Evolutionary conservation across 495 filamentous ascomycete genomes (phyloP).

Genomic region (Neurospora sp.): DNA sequence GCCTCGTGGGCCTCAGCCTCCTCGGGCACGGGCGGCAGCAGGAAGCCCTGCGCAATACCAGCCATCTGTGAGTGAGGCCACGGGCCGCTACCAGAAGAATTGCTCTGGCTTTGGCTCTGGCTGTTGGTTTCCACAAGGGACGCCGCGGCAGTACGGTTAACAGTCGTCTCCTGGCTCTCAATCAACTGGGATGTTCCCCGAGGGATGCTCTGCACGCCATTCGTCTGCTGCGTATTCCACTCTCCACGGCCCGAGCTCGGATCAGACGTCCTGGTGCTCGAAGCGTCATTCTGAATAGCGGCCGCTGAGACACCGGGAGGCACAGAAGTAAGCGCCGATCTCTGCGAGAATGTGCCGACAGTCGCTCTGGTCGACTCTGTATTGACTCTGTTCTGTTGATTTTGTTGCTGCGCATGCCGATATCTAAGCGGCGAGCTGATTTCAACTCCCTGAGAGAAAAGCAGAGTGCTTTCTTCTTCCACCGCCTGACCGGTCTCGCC

Average conservation of each 20-base stretch:
- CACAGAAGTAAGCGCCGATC: conserved; percentile 62
- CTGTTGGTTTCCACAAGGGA: neutral
- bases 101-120: conserved; percentile 21
- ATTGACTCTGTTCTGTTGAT: neutral
- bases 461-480: conserved; percentile 36
- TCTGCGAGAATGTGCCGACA: conserved; percentile 49
- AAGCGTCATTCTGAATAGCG: conserved; percentile 75
- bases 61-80: conserved; percentile 45
- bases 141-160: neutral
- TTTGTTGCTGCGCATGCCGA: neutral
- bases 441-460: neutral
- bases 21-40: conserved; percentile 11
- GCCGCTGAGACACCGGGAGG: conserved; percentile 64
- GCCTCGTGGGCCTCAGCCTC: neutral
- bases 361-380: conserved; percentile 24
- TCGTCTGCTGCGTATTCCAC: conserved; percentile 56
- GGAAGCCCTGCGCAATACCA: conserved; percentile 31
- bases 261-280: conserved; percentile 69
- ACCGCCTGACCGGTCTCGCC: conserved; percentile 47
- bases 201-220: conserved; percentile 33
- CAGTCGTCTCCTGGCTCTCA: conserved; percentile 38
- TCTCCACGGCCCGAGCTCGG: conserved; percentile 52
- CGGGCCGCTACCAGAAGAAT: conserved; percentile 25
- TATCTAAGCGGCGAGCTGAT: neutral
- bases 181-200: conserved; percentile 39